These are phyloP conservation scores for Penicillium occitanis DNA, from an alignment of 2,329 filamentous ascomycete genomes.

Conservation along the genomic window DNA sequence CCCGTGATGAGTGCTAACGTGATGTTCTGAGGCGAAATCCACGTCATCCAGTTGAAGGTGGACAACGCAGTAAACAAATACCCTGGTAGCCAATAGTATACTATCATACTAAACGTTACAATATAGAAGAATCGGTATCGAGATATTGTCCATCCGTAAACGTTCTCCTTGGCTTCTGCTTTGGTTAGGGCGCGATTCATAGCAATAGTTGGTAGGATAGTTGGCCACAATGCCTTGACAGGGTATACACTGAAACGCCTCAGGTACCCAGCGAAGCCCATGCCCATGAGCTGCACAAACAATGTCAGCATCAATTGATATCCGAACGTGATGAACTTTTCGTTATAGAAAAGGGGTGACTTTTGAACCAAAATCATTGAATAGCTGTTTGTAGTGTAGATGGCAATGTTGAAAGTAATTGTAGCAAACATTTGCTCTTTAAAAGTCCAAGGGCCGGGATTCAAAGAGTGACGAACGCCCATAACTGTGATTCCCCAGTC, in stretches of 20 bases:
- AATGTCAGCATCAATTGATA: conserved; percentile 15
- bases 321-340: conserved; percentile 10
- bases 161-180: conserved; percentile 10
- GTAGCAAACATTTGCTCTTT: conserved; percentile 16
- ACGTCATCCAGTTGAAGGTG: conserved; percentile 17
- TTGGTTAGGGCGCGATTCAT: conserved; percentile 15
- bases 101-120: background rate
- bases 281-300: conserved; percentile 15
- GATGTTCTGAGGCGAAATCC: conserved; percentile 13
- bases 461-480: conserved; percentile 11
- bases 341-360: conserved; percentile 9
- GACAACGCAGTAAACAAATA: conserved; percentile 14
- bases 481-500: conserved; percentile 13
- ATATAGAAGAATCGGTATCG: conserved; percentile 13
- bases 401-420: conserved; percentile 15
- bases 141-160: conserved; percentile 15
- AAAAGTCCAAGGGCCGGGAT: conserved; percentile 14
- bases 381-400: conserved; percentile 15
- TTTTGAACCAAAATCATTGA: conserved; percentile 12
- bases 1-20: conserved; percentile 11
- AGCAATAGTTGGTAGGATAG: conserved; percentile 12
- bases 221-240: conserved; percentile 16
- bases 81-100: conserved; percentile 4
- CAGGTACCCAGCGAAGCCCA: conserved; percentile 12
- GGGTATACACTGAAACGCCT: conserved; percentile 15